phyloP scores from a whole-genome alignment of 495 filamentous ascomycete species.

The Aspergillus sclerotiicarbonarius region DNA sequence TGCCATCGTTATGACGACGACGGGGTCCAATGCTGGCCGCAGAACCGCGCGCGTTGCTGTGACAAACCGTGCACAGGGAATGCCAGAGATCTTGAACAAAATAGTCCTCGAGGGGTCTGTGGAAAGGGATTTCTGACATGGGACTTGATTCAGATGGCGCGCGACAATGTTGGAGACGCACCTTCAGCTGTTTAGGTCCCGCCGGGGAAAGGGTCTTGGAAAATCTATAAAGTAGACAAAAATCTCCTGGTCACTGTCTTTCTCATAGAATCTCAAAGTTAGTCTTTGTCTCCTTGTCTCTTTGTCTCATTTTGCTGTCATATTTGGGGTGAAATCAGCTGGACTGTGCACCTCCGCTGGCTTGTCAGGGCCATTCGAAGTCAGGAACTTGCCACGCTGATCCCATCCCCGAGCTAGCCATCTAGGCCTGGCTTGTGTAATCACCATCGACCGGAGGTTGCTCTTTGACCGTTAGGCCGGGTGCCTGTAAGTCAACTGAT shows the following conservation, averaged over 20 bases:
- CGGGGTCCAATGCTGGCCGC: neutral
- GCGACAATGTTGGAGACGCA: slow-evolving; percentile 10
- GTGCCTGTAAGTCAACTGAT: slow-evolving; percentile 3
- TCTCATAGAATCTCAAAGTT: too few species aligned
- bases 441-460: neutral
- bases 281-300: neutral
- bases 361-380: neutral
- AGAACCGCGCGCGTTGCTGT: slow-evolving; percentile 16
- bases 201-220: too few species aligned
- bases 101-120: neutral
- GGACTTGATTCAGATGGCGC: slow-evolving; percentile 15
- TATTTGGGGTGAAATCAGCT: neutral
- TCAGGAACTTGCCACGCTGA: neutral
- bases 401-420: too few species aligned
- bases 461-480: neutral
- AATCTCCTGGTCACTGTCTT: too few species aligned
- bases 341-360: slow-evolving; percentile 5
- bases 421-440: too few species aligned
- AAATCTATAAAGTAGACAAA: too few species aligned
- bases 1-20: neutral
- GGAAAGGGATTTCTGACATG: slow-evolving; percentile 1
- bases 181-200: too few species aligned
- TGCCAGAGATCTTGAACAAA: neutral
- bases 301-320: neutral
- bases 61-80: slow-evolving; percentile 5